Percentiles rank a stretch among this genome's conserved stretches.
Conservation (phyloP, 116 monocot genomes). For the Phalaenopsis hybrid region DNA sequence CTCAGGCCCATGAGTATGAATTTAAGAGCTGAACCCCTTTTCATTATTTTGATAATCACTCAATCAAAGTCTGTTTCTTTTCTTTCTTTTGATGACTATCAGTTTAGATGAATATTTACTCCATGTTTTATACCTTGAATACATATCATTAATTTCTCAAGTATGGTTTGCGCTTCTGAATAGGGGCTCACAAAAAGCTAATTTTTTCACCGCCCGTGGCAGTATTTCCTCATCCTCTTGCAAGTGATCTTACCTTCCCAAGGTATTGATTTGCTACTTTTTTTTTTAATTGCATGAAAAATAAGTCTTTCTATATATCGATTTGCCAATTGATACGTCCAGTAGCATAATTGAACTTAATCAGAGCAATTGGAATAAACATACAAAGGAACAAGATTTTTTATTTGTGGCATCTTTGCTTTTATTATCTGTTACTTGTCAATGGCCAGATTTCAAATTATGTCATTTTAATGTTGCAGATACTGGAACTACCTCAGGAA, state of each 20-base stretch:
- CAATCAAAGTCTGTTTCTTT: background rate
- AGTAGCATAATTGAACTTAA: background rate
- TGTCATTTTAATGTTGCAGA: conserved; percentile 27
- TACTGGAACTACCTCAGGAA: conserved; percentile 99
- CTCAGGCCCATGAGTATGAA: background rate
- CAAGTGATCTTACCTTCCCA: conserved; percentile 90
- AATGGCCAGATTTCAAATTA: background rate
- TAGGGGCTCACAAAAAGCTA: conserved; percentile 86
- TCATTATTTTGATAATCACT: background rate
- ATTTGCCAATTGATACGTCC: background rate
- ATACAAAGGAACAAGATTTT: background rate
- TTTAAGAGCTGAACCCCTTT: background rate
- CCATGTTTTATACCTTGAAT: too few species aligned
- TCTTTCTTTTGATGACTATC: background rate
- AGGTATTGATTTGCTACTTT: conserved; percentile 29
- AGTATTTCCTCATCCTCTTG: conserved; percentile 97
- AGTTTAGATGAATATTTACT: too few species aligned
- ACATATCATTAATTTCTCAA: background rate
- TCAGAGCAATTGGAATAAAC: background rate
- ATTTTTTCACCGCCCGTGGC: conserved; percentile 93
- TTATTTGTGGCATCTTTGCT: background rate
- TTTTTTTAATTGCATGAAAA: too few species aligned
- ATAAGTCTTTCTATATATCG: too few species aligned
- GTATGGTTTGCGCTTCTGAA: conserved; percentile 2
- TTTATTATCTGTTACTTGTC: conserved; percentile 1